phyloP scores from a whole-genome alignment of 148 eudicot species.

The Nyssa sinensis region DNA sequence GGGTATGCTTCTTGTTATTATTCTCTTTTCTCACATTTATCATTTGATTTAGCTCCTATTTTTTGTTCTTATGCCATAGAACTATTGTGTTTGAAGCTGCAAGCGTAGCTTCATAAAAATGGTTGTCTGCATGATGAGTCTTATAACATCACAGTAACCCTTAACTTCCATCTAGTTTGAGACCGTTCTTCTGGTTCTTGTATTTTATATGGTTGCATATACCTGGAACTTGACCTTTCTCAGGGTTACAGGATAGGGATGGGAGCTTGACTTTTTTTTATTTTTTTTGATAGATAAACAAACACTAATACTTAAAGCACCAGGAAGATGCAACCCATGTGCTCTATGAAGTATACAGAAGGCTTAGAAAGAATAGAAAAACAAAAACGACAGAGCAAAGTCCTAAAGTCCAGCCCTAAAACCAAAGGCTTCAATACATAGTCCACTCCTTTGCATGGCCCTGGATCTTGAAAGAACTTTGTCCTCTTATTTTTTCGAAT shows the following conservation, averaged over 20 bases:
- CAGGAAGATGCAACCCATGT: too few species aligned
- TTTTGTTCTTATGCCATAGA: not conserved
- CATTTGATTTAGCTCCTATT: not conserved
- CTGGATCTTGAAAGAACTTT: too few species aligned
- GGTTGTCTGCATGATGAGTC: not conserved
- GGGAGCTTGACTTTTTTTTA: not conserved
- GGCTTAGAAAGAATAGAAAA: too few species aligned
- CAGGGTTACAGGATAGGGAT: not conserved
- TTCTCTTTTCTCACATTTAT: not conserved
- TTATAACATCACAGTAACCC: not conserved
- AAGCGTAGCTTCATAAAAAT: not conserved
- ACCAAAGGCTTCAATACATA: too few species aligned
- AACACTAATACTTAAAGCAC: too few species aligned
- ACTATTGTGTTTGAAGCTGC: not conserved
- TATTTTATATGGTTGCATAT: not conserved
- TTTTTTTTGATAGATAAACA: too few species aligned
- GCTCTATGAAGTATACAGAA: too few species aligned
- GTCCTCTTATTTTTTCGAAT: too few species aligned
- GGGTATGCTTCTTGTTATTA: slow-evolving; percentile 36
- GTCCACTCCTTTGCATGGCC: too few species aligned
- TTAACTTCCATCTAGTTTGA: not conserved
- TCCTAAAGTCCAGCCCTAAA: too few species aligned
- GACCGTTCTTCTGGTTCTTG: not conserved
- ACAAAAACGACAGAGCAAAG: too few species aligned
- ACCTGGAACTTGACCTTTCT: not conserved